Percentiles rank a stretch among this genome's conserved stretches.
phyloP scores from a whole-genome alignment of 495 filamentous ascomycete genomes.

The Daldinia vernicosa region DNA sequence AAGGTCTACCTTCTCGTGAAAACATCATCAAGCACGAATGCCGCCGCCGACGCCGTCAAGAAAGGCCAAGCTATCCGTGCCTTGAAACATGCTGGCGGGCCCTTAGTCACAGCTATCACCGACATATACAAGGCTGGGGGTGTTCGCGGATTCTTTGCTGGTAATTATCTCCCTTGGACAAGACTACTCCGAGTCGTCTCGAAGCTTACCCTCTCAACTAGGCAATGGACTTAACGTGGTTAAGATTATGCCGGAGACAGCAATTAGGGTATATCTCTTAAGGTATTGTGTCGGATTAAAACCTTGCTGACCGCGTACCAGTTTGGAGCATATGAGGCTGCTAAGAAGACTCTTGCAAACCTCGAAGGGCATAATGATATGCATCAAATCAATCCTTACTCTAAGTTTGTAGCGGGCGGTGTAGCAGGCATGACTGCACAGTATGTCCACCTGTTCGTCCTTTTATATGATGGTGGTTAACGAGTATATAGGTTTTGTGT shows the following conservation, averaged over 20 bases:
- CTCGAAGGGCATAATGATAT: conserved; percentile 91
- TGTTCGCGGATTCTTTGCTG: conserved; percentile 92
- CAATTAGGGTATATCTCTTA: conserved; percentile 68
- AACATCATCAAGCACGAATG: conserved; percentile 67
- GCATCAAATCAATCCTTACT: conserved; percentile 76
- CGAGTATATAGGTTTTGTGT: conserved; percentile 73
- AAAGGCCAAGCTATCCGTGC: conserved; percentile 73
- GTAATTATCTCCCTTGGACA: conserved; percentile 58
- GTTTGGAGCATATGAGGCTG: conserved; percentile 96
- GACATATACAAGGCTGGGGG: conserved; percentile 88
- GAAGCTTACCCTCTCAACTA: conserved; percentile 49
- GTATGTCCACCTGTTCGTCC: conserved; percentile 55
- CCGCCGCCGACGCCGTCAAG: conserved; percentile 71
- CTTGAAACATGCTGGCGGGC: conserved; percentile 69
- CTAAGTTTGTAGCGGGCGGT: conserved; percentile 91
- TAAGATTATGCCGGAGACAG: conserved; percentile 98
- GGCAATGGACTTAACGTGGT: conserved; percentile 96
- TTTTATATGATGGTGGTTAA: conserved; percentile 32
- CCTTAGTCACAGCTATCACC: conserved; percentile 74
- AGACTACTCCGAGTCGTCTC: not conserved
- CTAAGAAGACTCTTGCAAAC: conserved; percentile 85
- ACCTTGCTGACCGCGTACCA: conserved; percentile 42
- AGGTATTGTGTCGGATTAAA: not conserved
- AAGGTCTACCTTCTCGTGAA: conserved; percentile 98
- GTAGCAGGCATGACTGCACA: conserved; percentile 92